Base-by-base conservation (phyloP, 2,329 filamentous ascomycete genomes). In the Orbilia oligospora region DNA sequence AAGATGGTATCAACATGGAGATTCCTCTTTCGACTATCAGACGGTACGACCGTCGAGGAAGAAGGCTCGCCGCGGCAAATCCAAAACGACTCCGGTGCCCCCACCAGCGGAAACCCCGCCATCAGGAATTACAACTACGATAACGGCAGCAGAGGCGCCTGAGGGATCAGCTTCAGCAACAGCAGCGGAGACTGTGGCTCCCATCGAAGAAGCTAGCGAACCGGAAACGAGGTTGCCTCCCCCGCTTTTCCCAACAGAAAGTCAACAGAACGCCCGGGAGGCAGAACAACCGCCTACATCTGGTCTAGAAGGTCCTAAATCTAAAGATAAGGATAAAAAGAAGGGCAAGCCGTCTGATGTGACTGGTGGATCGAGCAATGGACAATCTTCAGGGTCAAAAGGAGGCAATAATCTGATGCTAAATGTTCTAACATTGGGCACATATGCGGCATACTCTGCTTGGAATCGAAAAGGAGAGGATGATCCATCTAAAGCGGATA, bases 341-440 rank as follows among this genome's bases (percentile, higher is more conserved):
- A 71, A 65, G 46, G 64, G 49, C 53, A 68, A 63, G 65, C 9
- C 30, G 36, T 48, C 27, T 24, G 48, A 61, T 6, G 51, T 41
- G 22, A 46, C 71, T 48, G 61, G 65, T 36, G 75, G 5, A 33
- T 63, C 36, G n/a, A 46, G 33, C 41, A 71, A 53, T 24, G 77
- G 68, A 20, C 68, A 58, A 58, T 5, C 46, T 6, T 51, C 58
- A 8, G 56, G 64, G 8, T 69, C 65, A 18, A 65, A 71, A n/a
- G 65, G 70, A n/a, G 73, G 78, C 27, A 72, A 64, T 64, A 71
- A 53, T 14, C 41, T 71, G 18, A 76, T 69, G 63, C 41, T 80
- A 20, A 82, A 81, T 63, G 80, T 82, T 16, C 64, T 82, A 44
- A 82, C 81, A n/a, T 41, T 82, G 5, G 76, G 82, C 10, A 82